Conservation (phyloP, 495 filamentous ascomycete species). For the Xylaria telfairii region DNA sequence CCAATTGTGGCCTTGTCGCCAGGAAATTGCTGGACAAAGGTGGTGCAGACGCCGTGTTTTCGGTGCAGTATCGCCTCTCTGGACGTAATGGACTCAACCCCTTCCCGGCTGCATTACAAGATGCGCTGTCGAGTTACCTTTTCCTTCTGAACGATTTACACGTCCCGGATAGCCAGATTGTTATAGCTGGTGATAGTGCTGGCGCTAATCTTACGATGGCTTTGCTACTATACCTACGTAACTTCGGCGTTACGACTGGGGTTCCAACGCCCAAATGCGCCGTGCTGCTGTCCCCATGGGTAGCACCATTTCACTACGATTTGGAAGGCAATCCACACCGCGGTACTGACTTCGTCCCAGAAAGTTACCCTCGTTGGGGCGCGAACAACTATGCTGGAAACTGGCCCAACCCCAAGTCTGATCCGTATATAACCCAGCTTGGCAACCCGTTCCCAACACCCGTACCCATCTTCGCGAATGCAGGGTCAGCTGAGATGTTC, state of each 20-base stretch:
- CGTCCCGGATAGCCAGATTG: constrained; percentile 35
- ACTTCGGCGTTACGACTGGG: constrained; percentile 36
- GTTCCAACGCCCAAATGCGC: constrained; percentile 19
- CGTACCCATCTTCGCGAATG: constrained; percentile 27
- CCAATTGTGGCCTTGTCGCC: constrained; percentile 37
- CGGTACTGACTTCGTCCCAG: constrained; percentile 26
- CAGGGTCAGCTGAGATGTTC: constrained; percentile 26
- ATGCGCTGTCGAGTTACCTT: constrained; percentile 48
- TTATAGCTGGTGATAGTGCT: constrained; percentile 34
- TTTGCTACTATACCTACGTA: constrained; percentile 43
- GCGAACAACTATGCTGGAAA: constrained; percentile 18
- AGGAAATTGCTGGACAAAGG: constrained; percentile 17
- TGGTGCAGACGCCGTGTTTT: constrained; percentile 35
- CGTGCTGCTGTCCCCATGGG: constrained; percentile 27
- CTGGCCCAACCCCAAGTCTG: not conserved
- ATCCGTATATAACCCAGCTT: constrained; percentile 28
- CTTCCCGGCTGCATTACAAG: constrained; percentile 54
- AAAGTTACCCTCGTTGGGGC: constrained; percentile 22
- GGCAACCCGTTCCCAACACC: constrained; percentile 27
- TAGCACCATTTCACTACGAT: constrained; percentile 23
- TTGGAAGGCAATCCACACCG: not conserved
- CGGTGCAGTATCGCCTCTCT: constrained; percentile 47
- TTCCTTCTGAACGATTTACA: constrained; percentile 42
- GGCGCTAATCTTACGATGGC: constrained; percentile 35
- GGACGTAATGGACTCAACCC: constrained; percentile 33